Conservation (phyloP, 164 flowering plant species). For the Akebia trifoliata region DNA sequence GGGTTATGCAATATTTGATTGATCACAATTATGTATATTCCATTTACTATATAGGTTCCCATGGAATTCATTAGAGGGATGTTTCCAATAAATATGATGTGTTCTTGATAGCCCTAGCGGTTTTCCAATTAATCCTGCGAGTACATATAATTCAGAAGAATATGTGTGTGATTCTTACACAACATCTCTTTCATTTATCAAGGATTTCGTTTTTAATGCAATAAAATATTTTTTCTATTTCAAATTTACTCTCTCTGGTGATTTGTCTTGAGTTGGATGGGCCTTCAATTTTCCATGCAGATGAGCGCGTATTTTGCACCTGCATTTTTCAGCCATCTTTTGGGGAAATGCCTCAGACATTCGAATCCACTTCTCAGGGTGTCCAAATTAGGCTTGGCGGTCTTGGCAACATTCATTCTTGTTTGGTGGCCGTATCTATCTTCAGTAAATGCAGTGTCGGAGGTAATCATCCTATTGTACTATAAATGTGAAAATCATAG, state of each 20-base stretch:
- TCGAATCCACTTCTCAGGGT: constrained; percentile 63
- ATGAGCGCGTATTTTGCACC: constrained; percentile 98
- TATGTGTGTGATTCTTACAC: no score
- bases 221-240: not conserved
- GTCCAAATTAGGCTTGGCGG: constrained; percentile 64
- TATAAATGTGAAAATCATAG: not conserved
- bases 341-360: constrained; percentile 71
- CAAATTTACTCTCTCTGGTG: not conserved
- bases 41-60: no score
- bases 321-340: constrained; percentile 80
- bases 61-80: no score
- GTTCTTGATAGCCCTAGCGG: no score
- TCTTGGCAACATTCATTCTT: constrained; percentile 68
- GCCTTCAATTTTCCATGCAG: constrained; percentile 34
- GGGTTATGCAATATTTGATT: no score
- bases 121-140: no score
- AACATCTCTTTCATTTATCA: no score
- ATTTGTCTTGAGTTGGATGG: not conserved
- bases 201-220: no score
- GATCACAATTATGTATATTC: no score
- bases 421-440: constrained; percentile 90
- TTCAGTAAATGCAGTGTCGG: constrained; percentile 51
- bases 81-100: no score
- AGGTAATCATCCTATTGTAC: constrained; percentile 35
- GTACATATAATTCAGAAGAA: no score